phyloP scores from a whole-genome alignment of 306 rosid genomes.

The Malus sieversii region DNA sequence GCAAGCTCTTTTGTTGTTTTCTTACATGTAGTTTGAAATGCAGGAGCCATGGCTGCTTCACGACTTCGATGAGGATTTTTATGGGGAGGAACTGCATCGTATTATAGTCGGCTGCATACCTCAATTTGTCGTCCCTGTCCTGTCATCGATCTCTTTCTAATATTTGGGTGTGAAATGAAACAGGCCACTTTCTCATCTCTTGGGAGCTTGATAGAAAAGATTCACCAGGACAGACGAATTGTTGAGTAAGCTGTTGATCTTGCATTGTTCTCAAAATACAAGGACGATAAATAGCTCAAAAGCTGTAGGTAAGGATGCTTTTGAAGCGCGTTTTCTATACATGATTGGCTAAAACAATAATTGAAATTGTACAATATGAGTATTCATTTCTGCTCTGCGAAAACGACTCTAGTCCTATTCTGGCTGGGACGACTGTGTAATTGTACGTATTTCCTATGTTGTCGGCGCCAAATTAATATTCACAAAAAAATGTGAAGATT shows the following conservation, averaged over 20 bases:
- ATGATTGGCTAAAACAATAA: too few species aligned
- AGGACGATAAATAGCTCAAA: slow-evolving; percentile 51
- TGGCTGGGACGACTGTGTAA: too few species aligned
- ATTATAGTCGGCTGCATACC: slow-evolving; percentile 84
- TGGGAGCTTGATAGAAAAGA: slow-evolving; percentile 67
- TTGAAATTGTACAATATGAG: too few species aligned
- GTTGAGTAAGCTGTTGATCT: slow-evolving; percentile 86
- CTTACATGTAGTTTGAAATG: slow-evolving; percentile 8
- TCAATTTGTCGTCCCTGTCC: background rate
- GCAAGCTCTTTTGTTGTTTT: slow-evolving; percentile 6
- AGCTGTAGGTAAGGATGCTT: slow-evolving; percentile 1
- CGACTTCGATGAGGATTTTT: slow-evolving; percentile 64
- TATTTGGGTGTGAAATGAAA: slow-evolving; percentile 9
- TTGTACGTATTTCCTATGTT: too few species aligned
- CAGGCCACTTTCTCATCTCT: slow-evolving; percentile 78
- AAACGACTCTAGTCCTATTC: too few species aligned
- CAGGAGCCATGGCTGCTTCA: slow-evolving; percentile 99
- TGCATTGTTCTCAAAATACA: slow-evolving; percentile 61
- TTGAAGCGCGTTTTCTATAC: too few species aligned
- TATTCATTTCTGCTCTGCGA: too few species aligned
- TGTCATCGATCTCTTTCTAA: background rate
- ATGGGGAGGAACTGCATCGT: slow-evolving; percentile 72
- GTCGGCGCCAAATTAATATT: too few species aligned
- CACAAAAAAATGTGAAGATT: too few species aligned
- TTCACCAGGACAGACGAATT: slow-evolving; percentile 64